Evolutionary conservation across 2,329 filamentous ascomycete species (phyloP).

Genomic region (Epichloe festucae): DNA sequence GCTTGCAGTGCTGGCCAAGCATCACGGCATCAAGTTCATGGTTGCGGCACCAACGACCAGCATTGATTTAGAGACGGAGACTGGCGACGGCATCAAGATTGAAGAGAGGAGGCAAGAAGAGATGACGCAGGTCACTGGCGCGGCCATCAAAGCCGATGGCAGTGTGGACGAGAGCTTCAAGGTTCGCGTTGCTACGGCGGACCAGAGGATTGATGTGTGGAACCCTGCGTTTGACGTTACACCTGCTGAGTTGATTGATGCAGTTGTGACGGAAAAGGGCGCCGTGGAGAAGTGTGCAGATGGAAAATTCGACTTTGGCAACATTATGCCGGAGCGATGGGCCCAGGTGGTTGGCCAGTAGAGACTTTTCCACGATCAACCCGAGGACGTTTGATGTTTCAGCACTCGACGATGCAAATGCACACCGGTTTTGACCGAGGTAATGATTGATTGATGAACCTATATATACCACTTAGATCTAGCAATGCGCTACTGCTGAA

Average conservation of each 20-base stretch:
- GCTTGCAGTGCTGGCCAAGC: conserved; percentile 75
- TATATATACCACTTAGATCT: not conserved
- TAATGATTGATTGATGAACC: not conserved
- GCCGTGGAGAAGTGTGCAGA: conserved; percentile 64
- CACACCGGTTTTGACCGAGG: not conserved
- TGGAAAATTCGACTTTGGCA: conserved; percentile 55
- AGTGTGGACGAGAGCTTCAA: conserved; percentile 48
- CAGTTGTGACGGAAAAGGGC: conserved; percentile 84
- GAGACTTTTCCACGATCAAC: not conserved
- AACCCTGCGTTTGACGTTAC: conserved; percentile 97
- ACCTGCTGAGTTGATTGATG: conserved; percentile 77
- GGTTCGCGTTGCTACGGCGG: conserved; percentile 67
- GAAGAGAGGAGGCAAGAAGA: conserved; percentile 76
- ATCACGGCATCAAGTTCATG: conserved; percentile 86
- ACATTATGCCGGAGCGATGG: conserved; percentile 45
- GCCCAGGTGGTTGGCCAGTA: conserved; percentile 14
- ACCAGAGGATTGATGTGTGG: conserved; percentile 73
- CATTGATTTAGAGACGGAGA: conserved; percentile 71
- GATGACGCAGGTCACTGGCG: conserved; percentile 73
- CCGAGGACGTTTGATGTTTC: not conserved
- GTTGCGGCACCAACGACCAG: conserved; percentile 91
- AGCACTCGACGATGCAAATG: not conserved
- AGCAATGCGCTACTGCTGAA: conserved; percentile 20
- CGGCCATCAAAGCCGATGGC: conserved; percentile 50
- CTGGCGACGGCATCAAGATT: conserved; percentile 72